phyloP scores from a whole-genome alignment of 225 moss, liverwort and hornwort genomes.

The Physcomitrium patens region DNA sequence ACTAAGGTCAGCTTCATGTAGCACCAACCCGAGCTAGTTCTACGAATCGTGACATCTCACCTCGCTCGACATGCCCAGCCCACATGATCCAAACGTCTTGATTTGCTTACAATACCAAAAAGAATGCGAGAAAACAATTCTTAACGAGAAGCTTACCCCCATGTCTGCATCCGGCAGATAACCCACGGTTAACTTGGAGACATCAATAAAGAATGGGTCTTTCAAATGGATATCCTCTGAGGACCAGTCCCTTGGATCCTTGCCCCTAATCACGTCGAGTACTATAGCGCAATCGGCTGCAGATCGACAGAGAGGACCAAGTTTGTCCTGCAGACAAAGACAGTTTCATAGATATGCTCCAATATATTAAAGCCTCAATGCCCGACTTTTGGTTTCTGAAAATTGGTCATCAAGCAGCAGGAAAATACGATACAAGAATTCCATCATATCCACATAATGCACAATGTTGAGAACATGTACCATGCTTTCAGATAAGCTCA shows the following conservation, averaged over 20 bases:
- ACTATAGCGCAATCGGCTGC: constrained; percentile 65
- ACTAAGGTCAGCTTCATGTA: constrained; percentile 21
- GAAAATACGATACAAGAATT: too few species aligned
- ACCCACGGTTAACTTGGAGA: constrained; percentile 69
- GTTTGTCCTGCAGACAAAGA: constrained; percentile 57
- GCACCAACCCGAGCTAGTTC: background rate
- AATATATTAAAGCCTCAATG: too few species aligned
- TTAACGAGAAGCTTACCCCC: constrained; percentile 34
- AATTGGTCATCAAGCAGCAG: too few species aligned
- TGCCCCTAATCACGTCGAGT: constrained; percentile 74
- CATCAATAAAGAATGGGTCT: constrained; percentile 65
- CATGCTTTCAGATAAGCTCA: constrained; percentile 63
- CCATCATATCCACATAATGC: too few species aligned
- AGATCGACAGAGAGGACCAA: constrained; percentile 68
- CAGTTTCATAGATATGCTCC: background rate
- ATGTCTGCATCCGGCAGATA: constrained; percentile 77
- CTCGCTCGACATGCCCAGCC: too few species aligned
- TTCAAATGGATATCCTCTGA: constrained; percentile 59
- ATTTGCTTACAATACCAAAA: too few species aligned
- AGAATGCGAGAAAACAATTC: background rate
- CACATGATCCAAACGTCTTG: too few species aligned
- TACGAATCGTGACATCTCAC: background rate
- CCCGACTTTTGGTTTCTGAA: too few species aligned
- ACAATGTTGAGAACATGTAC: constrained; percentile 27
- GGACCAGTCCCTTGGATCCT: constrained; percentile 65